A percentile compares a stretch with the other conserved stretches of the same genome.
Evolutionary conservation across 2,329 filamentous ascomycete species (phyloP).

Genomic region (Chaetomium olivaceum): DNA sequence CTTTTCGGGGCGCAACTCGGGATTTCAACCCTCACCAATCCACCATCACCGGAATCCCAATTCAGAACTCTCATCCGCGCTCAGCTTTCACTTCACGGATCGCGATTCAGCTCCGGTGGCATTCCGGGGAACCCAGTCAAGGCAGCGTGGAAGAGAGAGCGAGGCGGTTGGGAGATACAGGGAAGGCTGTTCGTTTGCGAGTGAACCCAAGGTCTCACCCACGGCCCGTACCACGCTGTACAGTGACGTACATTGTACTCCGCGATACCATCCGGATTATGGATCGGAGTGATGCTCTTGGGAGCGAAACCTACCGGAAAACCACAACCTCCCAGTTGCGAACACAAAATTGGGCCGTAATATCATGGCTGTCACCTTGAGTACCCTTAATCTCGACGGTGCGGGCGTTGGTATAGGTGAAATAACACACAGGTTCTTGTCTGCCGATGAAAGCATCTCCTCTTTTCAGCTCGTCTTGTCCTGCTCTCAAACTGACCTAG

Average conservation of each 20-base stretch:
- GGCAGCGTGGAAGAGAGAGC: not conserved
- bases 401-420: not conserved
- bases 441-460: not conserved
- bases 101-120: not conserved
- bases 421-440: not conserved
- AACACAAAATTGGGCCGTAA: not conserved
- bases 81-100: not conserved
- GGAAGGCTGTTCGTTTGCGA: not conserved
- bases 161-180: not conserved
- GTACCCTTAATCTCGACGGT: constrained; percentile 1
- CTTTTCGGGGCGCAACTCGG: not conserved
- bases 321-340: not conserved
- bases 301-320: not conserved
- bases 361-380: constrained; percentile 10
- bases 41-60: not conserved
- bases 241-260: constrained; percentile 12
- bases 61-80: not conserved
- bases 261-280: not conserved
- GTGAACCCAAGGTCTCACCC: not conserved
- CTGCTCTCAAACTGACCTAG: not conserved
- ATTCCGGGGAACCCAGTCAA: not conserved
- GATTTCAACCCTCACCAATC: not conserved
- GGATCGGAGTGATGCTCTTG: not conserved
- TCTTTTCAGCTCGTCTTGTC: not conserved
- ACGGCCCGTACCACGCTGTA: constrained; percentile 3